phyloP scores from a whole-genome alignment of 2,329 filamentous ascomycete genomes.

The Aureobasidium sp. region DNA sequence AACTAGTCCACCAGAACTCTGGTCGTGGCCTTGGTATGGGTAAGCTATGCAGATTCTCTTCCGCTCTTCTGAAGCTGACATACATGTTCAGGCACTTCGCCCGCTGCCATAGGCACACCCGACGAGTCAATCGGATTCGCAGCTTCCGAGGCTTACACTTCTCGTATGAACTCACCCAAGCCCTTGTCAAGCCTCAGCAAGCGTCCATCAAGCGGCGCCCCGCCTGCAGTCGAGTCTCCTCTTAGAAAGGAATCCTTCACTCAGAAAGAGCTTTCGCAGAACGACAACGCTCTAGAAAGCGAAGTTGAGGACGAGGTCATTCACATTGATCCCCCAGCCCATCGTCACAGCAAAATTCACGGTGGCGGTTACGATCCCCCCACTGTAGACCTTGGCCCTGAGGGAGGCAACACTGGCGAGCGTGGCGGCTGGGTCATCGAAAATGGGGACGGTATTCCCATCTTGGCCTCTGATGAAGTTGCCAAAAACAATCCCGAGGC shows the following conservation, averaged over 20 bases:
- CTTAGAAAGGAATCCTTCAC: constrained; percentile 42
- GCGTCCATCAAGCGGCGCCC: constrained; percentile 29
- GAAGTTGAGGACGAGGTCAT: constrained; percentile 56
- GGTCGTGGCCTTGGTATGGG: constrained; percentile 45
- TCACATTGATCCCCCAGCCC: constrained; percentile 65
- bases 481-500: constrained; percentile 68
- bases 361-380: constrained; percentile 47
- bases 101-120: constrained; percentile 63
- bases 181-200: constrained; percentile 32
- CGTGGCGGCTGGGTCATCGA: constrained; percentile 51
- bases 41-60: constrained; percentile 24
- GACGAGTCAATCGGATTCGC: constrained; percentile 87
- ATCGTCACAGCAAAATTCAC: constrained; percentile 37
- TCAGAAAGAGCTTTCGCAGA: constrained; percentile 19
- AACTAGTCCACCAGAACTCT: constrained; percentile 69
- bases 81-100: constrained; percentile 51
- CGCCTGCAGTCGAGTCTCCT: constrained; percentile 33
- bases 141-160: constrained; percentile 76
- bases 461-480: constrained; percentile 83
- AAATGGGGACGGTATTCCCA: constrained; percentile 63
- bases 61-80: constrained; percentile 5
- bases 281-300: constrained; percentile 32
- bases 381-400: constrained; percentile 45
- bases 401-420: constrained; percentile 39
- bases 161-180: constrained; percentile 63